Evolutionary conservation across 345 rosid genomes (phyloP), one percentile per base, ranked within the genome.

Genomic region (Fremontodendron californicum): DNA sequence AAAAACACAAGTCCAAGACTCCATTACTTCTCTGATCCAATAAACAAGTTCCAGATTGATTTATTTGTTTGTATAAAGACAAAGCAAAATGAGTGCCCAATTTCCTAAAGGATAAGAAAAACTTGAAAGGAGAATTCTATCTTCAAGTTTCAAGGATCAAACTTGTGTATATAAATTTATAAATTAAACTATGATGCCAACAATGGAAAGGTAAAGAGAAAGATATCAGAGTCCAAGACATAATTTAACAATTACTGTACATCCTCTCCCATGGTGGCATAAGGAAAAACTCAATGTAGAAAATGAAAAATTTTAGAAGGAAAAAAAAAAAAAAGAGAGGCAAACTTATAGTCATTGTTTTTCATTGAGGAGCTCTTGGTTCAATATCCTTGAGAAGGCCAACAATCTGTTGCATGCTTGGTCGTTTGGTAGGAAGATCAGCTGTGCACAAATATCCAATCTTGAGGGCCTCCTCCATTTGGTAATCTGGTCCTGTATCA

Each of bases 351-450:
- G 78, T 40, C 73, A 46, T 46, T 73, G 74, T 35, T 75, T 48
- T 71, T 86, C 89, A 85, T 67, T 81, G 85, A 67, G 79, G 75
- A 79, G 75, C 45, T 66, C 81, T 77, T 3, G 96, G 92, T 83
- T 95, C 94, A 18, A 93, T 89, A 48, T 95, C 99, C 84, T 95
- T 95, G 77, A 95, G 97, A 77, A 95, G 96, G 72, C 99, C 98
- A 57, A 95, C 99, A 61, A 95, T 88, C 82, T 95, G 99, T 71
- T 95, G 98, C 92, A 92, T 95, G 84, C 90, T 95, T 18, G 99
- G 99, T 55, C 98, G 90, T 82, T 93, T 94, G 15, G 82, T 86
- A 1, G 97, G 97, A 76, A 89, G 85, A 42, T 90, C 95, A 16
- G 98, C 98, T 0, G 98, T 94, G 87, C 98, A 94, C 16, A 94